phyloP scores from a whole-genome alignment of 2,329 filamentous ascomycete genomes.

The Colletotrichum destructivum region DNA sequence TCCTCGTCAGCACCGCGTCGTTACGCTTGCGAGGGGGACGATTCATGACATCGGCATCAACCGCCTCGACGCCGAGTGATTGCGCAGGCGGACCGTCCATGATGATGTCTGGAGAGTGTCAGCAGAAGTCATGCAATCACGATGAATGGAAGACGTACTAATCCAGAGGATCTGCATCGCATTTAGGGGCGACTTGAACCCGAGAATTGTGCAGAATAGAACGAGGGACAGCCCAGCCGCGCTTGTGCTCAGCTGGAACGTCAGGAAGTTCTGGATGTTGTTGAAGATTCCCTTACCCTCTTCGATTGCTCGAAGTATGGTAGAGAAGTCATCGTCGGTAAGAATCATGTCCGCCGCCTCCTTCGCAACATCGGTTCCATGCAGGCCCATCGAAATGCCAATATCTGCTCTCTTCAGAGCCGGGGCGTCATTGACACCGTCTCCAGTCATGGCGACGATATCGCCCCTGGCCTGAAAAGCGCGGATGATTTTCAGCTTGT shows the following conservation, averaged over 20 bases:
- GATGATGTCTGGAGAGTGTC: slow-evolving; percentile 82
- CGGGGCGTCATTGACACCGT: slow-evolving; percentile 97
- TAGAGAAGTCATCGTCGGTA: slow-evolving; percentile 90
- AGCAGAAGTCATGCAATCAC: slow-evolving; percentile 16
- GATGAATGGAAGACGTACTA: slow-evolving; percentile 74
- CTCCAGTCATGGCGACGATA: slow-evolving; percentile 98
- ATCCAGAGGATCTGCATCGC: slow-evolving; percentile 99
- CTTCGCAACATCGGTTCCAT: slow-evolving; percentile 97
- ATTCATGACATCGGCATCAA: slow-evolving; percentile 94
- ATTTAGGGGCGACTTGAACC: slow-evolving; percentile 95
- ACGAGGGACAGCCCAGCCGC: slow-evolving; percentile 94
- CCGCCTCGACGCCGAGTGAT: slow-evolving; percentile 94
- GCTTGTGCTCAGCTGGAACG: slow-evolving; percentile 97
- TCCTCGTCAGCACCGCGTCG: slow-evolving; percentile 90
- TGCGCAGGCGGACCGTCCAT: slow-evolving; percentile 99
- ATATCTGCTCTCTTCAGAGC: slow-evolving; percentile 98
- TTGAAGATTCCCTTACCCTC: slow-evolving; percentile 99
- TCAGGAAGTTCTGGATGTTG: slow-evolving; percentile 99
- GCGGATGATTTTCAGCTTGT: slow-evolving; percentile 97
- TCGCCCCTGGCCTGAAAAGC: slow-evolving; percentile 94
- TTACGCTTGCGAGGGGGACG: slow-evolving; percentile 87
- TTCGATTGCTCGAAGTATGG: slow-evolving; percentile 94
- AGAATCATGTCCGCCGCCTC: slow-evolving; percentile 95
- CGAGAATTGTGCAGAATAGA: slow-evolving; percentile 90
- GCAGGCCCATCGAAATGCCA: slow-evolving; percentile 94